Evolutionary conservation across 176 grass and related monocot species (phyloP), one percentile per base, ranked within the genome.

Genomic region (Triticum urartu): DNA sequence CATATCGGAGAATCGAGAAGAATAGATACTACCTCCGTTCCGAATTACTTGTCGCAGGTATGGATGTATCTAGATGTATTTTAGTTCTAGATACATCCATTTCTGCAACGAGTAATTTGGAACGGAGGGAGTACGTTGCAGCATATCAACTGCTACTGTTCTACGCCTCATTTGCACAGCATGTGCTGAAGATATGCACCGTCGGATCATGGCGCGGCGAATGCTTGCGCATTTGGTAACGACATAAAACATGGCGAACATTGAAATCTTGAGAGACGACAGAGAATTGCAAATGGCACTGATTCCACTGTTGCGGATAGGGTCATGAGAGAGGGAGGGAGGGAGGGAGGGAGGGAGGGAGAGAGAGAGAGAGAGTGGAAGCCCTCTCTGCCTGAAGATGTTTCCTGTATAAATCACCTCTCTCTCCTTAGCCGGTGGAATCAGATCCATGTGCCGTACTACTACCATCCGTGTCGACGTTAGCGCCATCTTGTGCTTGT

Each of bases 311-410:
- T 3, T 8, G 5, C 11, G 0, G 89, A 81, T 88, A 88, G 87
- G 85, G 48, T 75, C 70, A 87, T 61, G 62, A 84, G 60, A 79
- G 22, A 68, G 36, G 1, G 35, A 36, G 35, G 6, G 35, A 6
- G 35, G 6, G 35, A 36, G 35, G 6, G 35, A 36, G 35, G 6
- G 35, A 36, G 35, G 6, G 35, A 36, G 35, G 1, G 35, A 36
- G 35, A 7, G 5, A 36, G 35, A 6, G 35, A 61, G 38, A 7
- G 38, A 62, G 78, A 86, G 28, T 9, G 18, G n/a, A 48, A 66
- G 28, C n/a, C 66, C 68, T 84, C 56, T 80, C 56, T 83, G 59
- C 85, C 60, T 36, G 80, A 84, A 84, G 75, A 83, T 87, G 80
- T 75, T 52, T 52, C 48, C 77, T 63, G 72, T 70, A 7, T 36